Conservation (phyloP, 805 yeast genomes). For the Myxozyma vanderwaltii region DNA sequence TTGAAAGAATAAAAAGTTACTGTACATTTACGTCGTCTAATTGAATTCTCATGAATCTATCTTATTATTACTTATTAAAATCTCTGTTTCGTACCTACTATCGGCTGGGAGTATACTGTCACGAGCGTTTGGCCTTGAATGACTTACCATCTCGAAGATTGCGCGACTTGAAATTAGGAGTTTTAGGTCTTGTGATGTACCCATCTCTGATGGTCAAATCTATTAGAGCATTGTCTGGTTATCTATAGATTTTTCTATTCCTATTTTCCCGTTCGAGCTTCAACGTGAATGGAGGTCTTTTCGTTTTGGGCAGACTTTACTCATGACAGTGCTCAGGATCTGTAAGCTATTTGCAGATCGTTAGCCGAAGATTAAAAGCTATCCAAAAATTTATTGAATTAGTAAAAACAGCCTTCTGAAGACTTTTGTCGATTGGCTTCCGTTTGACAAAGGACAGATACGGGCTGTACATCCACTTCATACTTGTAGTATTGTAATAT, state of each 20-base stretch:
- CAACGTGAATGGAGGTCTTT: neutral
- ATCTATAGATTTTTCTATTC: neutral
- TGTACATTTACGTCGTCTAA: constrained; percentile 13
- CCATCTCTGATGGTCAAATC: neutral
- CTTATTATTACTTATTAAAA: neutral
- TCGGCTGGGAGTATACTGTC: constrained; percentile 1
- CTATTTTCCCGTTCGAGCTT: neutral
- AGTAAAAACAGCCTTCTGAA: constrained; percentile 28
- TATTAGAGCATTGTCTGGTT: neutral
- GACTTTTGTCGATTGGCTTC: constrained; percentile 29
- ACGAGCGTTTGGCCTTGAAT: neutral
- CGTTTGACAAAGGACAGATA: constrained; percentile 36
- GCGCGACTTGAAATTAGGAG: neutral
- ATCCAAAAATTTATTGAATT: neutral
- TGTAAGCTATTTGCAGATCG: neutral
- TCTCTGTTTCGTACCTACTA: neutral
- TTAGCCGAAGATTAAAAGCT: constrained; percentile 20
- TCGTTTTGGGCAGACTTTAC: neutral
- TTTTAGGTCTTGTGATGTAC: neutral
- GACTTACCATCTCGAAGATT: neutral
- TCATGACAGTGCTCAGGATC: neutral
- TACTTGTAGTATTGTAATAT: no score
- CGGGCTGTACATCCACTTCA: constrained; percentile 36
- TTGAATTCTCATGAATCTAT: constrained; percentile 3
- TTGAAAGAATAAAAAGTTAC: constrained; percentile 6